These are phyloP conservation scores for Udeniomyces megalosporus DNA, from an alignment of 768 basidiomycete species.

Conservation along the genomic window DNA sequence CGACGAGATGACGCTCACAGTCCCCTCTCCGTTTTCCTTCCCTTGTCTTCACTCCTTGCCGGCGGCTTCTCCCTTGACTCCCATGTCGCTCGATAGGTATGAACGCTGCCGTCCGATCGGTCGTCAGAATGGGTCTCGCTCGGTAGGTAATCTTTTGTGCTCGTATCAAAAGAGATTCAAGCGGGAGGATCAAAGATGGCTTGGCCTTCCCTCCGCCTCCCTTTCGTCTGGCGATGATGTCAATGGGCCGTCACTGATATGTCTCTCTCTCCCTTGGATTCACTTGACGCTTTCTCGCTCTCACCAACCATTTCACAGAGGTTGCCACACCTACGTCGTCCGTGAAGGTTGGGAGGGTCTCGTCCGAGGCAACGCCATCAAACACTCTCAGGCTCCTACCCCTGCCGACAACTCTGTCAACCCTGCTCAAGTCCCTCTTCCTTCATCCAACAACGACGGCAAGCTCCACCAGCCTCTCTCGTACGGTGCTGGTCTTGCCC, in stretches of 20 bases:
- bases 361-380: conserved; percentile 63
- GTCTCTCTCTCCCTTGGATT: neutral
- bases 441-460: conserved; percentile 36
- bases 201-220: no score
- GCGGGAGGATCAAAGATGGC: no score
- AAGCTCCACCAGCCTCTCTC: conserved; percentile 28
- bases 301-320: conserved; percentile 36
- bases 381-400: conserved; percentile 19
- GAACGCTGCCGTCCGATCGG: conserved; percentile 86
- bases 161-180: no score
- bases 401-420: conserved; percentile 16
- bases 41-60: neutral
- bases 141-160: conserved; percentile 39
- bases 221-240: no score
- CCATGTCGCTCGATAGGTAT: conserved; percentile 30
- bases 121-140: conserved; percentile 81
- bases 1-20: conserved; percentile 21
- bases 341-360: conserved; percentile 98
- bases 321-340: conserved; percentile 88
- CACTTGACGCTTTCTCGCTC: neutral
- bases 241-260: no score
- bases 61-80: neutral
- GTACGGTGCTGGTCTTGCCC: conserved; percentile 34
- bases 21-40: neutral
- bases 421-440: conserved; percentile 5